phyloP scores from a whole-genome alignment of 2,329 filamentous ascomycete genomes.

The Ophiostoma fasciatum region DNA sequence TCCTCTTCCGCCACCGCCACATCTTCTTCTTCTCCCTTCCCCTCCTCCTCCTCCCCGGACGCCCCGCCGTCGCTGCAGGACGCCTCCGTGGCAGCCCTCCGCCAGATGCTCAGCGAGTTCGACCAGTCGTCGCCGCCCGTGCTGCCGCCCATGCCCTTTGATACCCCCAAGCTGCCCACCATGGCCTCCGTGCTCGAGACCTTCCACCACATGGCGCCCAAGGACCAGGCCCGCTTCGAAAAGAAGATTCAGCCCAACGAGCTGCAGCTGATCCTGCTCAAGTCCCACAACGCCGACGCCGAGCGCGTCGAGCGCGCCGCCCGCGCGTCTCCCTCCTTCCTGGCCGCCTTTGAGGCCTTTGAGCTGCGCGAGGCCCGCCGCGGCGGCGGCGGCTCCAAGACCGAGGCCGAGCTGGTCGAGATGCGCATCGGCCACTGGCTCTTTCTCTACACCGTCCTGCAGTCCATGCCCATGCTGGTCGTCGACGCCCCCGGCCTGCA shows the following conservation, averaged over 20 bases:
- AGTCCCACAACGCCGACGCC: slow-evolving; percentile 66
- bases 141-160: slow-evolving; percentile 80
- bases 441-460: slow-evolving; percentile 64
- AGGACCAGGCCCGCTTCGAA: slow-evolving; percentile 60
- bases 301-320: slow-evolving; percentile 35
- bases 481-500: slow-evolving; percentile 58
- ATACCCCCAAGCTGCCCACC: slow-evolving; percentile 63
- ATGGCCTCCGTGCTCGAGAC: slow-evolving; percentile 51
- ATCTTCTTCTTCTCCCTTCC: slow-evolving; percentile 6
- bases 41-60: slow-evolving; percentile 19
- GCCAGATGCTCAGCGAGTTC: slow-evolving; percentile 72
- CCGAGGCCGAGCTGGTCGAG: slow-evolving; percentile 52
- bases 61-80: slow-evolving; percentile 26
- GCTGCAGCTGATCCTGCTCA: slow-evolving; percentile 59
- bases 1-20: slow-evolving; percentile 7
- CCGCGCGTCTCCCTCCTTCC: too few relatives aligned
- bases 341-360: slow-evolving; percentile 55
- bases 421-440: slow-evolving; percentile 66
- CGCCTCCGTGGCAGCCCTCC: slow-evolving; percentile 52
- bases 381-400: too few relatives aligned
- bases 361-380: slow-evolving; percentile 50
- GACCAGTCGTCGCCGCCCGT: slow-evolving; percentile 83
- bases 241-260: slow-evolving; percentile 67
- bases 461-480: slow-evolving; percentile 63
- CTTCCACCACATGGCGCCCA: slow-evolving; percentile 48